Percentiles rank a stretch among this genome's conserved stretches.
Evolutionary conservation across 192 early-diverging fungal genomes (phyloP).

Genomic region (Umbelopsis isabellina): DNA sequence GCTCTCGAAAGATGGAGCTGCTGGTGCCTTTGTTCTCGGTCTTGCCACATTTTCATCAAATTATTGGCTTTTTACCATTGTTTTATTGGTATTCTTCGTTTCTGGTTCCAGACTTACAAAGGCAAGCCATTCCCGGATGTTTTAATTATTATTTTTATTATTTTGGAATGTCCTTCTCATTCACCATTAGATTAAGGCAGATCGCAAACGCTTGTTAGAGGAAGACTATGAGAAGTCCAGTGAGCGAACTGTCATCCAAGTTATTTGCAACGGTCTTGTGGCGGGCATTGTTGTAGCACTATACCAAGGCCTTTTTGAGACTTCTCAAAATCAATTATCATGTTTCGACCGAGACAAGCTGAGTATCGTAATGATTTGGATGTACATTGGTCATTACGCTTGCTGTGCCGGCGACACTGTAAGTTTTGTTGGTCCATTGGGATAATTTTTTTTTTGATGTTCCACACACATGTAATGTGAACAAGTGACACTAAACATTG

Average conservation of each 20-base stretch:
- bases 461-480: background rate
- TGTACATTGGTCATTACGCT: slow-evolving; percentile 60
- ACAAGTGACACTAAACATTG: slow-evolving; percentile 12
- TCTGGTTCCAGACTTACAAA: slow-evolving; percentile 63
- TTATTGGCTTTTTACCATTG: slow-evolving; percentile 62
- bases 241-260: slow-evolving; percentile 52
- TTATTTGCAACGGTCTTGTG: slow-evolving; percentile 52
- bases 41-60: slow-evolving; percentile 74
- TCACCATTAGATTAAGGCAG: slow-evolving; percentile 42
- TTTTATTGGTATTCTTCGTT: slow-evolving; percentile 77
- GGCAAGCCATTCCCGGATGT: slow-evolving; percentile 32
- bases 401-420: slow-evolving; percentile 65
- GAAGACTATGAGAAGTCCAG: slow-evolving; percentile 50
- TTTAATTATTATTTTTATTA: background rate
- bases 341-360: slow-evolving; percentile 34
- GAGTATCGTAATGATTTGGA: slow-evolving; percentile 45
- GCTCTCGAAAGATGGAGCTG: slow-evolving; percentile 67
- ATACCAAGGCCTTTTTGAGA: slow-evolving; percentile 47
- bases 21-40: slow-evolving; percentile 75
- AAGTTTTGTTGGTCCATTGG: slow-evolving; percentile 5
- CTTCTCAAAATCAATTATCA: slow-evolving; percentile 14
- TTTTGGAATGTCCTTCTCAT: background rate
- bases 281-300: slow-evolving; percentile 46
- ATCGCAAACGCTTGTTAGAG: slow-evolving; percentile 43
- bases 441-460: background rate